Evolutionary conservation across 768 basidiomycete species (phyloP).

Genomic region (Phanerodontia chrysosporium): DNA sequence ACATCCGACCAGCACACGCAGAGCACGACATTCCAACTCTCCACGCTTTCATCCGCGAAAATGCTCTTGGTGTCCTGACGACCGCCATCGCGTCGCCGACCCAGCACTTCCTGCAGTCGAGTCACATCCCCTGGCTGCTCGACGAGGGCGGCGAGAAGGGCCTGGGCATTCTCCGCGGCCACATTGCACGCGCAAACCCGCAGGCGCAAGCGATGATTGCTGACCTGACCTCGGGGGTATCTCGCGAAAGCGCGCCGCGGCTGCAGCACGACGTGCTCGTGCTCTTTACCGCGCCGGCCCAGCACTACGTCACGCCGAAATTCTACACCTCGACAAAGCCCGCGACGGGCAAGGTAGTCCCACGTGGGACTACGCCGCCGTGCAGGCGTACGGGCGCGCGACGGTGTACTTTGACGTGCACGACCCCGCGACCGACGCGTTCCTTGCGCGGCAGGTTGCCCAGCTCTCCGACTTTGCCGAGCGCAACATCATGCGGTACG

Average conservation of each 20-base stretch:
- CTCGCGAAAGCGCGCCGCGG: not conserved
- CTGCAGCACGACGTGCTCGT: slow-evolving; percentile 17
- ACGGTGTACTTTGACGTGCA: slow-evolving; percentile 16
- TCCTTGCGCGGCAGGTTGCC: slow-evolving; percentile 11
- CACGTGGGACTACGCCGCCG: slow-evolving; percentile 27
- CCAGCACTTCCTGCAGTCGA: slow-evolving; percentile 26
- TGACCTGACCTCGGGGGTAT: slow-evolving; percentile 1
- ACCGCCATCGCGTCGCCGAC: slow-evolving; percentile 27
- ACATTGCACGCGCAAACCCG: slow-evolving; percentile 25
- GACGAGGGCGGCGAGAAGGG: slow-evolving; percentile 9
- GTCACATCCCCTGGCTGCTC: slow-evolving; percentile 33
- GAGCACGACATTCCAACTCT: slow-evolving; percentile 30
- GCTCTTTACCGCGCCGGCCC: slow-evolving; percentile 21
- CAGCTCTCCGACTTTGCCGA: slow-evolving; percentile 14
- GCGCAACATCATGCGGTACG: not conserved
- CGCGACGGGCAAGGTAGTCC: slow-evolving; percentile 24
- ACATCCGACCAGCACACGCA: slow-evolving; percentile 35
- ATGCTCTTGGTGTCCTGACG: slow-evolving; percentile 35
- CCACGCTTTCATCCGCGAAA: slow-evolving; percentile 27
- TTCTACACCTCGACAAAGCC: slow-evolving; percentile 28
- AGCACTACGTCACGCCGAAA: slow-evolving; percentile 26
- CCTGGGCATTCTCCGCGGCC: slow-evolving; percentile 20
- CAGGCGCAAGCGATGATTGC: slow-evolving; percentile 22
- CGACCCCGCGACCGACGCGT: slow-evolving; percentile 12
- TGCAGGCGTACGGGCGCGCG: slow-evolving; percentile 23